Percentiles rank a stretch among this genome's conserved stretches.
phyloP scores from a whole-genome alignment of 257 asterid species.

The Fraxinus americana region DNA sequence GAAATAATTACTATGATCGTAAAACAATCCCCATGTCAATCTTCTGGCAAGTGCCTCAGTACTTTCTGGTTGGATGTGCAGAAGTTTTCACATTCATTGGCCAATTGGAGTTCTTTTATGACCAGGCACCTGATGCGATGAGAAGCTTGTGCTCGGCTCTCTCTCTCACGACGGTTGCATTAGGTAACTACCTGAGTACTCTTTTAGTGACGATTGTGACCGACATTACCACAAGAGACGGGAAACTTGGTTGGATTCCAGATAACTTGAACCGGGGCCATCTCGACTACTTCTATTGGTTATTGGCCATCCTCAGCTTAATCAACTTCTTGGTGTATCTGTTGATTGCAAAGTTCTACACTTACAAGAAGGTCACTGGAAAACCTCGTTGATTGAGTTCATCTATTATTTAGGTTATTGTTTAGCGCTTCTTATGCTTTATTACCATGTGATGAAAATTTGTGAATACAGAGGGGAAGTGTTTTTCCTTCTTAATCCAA shows the following conservation, averaged over 20 bases:
- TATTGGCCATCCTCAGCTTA: conserved; percentile 58
- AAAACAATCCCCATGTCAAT: conserved; percentile 65
- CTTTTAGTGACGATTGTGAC: conserved; percentile 64
- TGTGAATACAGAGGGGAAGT: background rate
- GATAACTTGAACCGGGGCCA: conserved; percentile 77
- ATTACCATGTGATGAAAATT: background rate
- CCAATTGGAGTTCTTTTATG: conserved; percentile 82
- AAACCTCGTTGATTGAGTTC: background rate
- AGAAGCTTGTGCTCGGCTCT: conserved; percentile 82
- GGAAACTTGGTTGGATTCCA: conserved; percentile 77
- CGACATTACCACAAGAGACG: conserved; percentile 42
- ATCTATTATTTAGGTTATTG: background rate
- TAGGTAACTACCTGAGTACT: conserved; percentile 70
- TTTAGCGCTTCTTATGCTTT: background rate
- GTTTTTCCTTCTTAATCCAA: background rate
- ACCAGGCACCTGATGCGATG: conserved; percentile 91
- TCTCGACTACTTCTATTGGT: conserved; percentile 78
- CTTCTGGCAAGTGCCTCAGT: conserved; percentile 92
- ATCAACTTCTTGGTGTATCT: conserved; percentile 61
- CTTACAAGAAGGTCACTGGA: conserved; percentile 65
- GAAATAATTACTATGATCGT: conserved; percentile 47
- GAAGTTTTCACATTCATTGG: conserved; percentile 84
- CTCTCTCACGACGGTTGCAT: conserved; percentile 62
- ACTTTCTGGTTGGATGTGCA: conserved; percentile 77
- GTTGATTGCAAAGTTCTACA: conserved; percentile 42